Evolutionary conservation across 2,329 filamentous ascomycete species (phyloP), one percentile per base, ranked within the genome.

Genomic region (Fusarium temperatum): DNA sequence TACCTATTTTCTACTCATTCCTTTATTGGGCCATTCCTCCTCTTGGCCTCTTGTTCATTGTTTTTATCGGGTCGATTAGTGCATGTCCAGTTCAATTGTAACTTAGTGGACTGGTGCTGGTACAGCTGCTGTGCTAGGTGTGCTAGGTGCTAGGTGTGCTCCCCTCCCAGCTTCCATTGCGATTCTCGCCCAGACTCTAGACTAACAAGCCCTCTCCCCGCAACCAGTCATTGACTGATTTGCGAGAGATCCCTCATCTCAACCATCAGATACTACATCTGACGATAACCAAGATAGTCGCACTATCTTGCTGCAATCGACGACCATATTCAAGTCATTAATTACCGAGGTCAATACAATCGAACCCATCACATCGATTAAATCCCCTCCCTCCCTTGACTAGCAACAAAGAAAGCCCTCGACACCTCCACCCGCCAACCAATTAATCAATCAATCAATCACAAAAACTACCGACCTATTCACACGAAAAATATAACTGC

Each of bases 171-270:
- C 71, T 26, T 39, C 28, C 39, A 42, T 63, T 68, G 70, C 63
- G 63, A 72, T 67, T 76, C 73, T 45, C 55, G 41, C 55, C 41
- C 24, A 73, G 72, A 68, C 65, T 60, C 51, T 56, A 56, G 41
- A 74, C 75, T 73, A 77, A 70, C 66, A 70, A 74, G 67, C 59
- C 75, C 74, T 76, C 72, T 76, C 74, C 73, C 76, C 74, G 74
- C 76, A 73, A 71, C 68, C 66, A 73, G 74, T 74, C 67, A 75
- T 58, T 72, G 68, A 59, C 45, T 64, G 55, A 70, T 72, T 69
- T 68, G 51, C 28, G 64, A 68, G 56, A 45, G 59, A 61, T 63
- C 22, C 24, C 70, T 66, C 56, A 59, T 30, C 65, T 70, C 47
- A 62, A 66, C 66, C 63, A 58, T 45, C 70, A 41, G 45, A 68